Evolutionary conservation across 805 yeast species (phyloP), one percentile per base, ranked within the genome.

Genomic region (Ogataea thermomethanolica): DNA sequence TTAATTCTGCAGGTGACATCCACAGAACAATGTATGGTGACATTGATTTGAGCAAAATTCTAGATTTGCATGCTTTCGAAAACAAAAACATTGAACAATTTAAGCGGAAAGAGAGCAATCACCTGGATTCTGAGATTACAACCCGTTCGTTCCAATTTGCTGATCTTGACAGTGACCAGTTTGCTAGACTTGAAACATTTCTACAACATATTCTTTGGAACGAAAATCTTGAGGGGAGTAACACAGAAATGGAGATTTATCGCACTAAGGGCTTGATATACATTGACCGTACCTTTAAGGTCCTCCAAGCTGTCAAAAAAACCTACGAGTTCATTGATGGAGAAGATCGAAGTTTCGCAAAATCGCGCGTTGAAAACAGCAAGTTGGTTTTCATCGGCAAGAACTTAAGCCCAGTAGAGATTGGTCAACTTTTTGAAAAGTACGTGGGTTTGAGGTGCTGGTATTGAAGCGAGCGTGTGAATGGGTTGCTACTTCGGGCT

Each of bases 291-390:
- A 29, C 24, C 0, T 78, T 73, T 15, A 71, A 75, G 48, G 84
- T 89, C 7, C 64, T 93, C 8, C 99, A 93, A 59, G 98, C 95
- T 9, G 99, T 93, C 0, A 71, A 98, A 44, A 93, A 89, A 40
- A 88, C 95, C 0, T 93, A 88, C 61, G 99, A 93, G 47, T 68
- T 87, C 3, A 70, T 81, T 4, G 79, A 75, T 4, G 64, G 61
- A 39, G 14, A 10, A 10, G 13, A n/a, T 5, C 12, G 7, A 20
- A n/a, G 12, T 11, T 7, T 7, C 4, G 14, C 29, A 4, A 17
- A 9, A 13, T 13, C 34, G 26, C 26, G 20, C 5, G 20, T 17
- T 17, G 20, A 15, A 17, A 14, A 25, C 24, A 39, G 43, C 27
- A 41, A 61, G 40, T 39, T 62, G 13, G 66, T 63, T 12, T 29